Base-by-base conservation (phyloP, 768 basidiomycete genomes). In the Tricholoma sp. region DNA sequence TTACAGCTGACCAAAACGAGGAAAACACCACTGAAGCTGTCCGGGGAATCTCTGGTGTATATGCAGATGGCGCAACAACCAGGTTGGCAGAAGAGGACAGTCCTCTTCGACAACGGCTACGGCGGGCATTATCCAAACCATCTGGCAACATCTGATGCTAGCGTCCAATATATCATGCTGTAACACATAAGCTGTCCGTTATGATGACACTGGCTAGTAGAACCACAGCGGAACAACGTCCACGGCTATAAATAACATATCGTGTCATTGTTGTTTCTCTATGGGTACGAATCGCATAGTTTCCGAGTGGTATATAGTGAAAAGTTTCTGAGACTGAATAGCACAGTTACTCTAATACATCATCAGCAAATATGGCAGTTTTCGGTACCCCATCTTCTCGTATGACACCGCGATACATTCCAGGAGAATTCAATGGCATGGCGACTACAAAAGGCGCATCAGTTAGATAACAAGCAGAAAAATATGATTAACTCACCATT, bases 331-430 rank as follows among this genome's bases (percentile, higher is more conserved):
- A 24, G n/a, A n/a, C n/a, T n/a, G n/a, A n/a, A n/a, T n/a, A n/a
- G 24, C 24, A 24, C 24, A 24, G 4, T 57, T 29, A 64, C 33
- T 63, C 65, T 7, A 81, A 65, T 13, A 72, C 73, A 49, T 93
- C 91, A 59, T 91, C 89, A 17, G 72, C 72, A 68, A 93, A 92
- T 52, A 92, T 89, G 10, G 89, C 91, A 0, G 86, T 88, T 68
- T 81, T 81, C 0, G 88, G 78, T 7, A 83, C 66, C 9, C 89
- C 91, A 57, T 92, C 88, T 59, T 76, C 73, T 44, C 78, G 73
- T 33, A 13, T n/a, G n/a, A 91, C 76, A 6, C 91, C 91, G 29
- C 91, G 80, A 65, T 91, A 92, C 91, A 93, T 93, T 7, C 91
- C 88, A 17, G 78, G 73, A 62, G 84, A 88, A 66, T 91, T 92